phyloP scores from a whole-genome alignment of 1,284 basidiomycete genomes.

The Ustilago xerochloae region DNA sequence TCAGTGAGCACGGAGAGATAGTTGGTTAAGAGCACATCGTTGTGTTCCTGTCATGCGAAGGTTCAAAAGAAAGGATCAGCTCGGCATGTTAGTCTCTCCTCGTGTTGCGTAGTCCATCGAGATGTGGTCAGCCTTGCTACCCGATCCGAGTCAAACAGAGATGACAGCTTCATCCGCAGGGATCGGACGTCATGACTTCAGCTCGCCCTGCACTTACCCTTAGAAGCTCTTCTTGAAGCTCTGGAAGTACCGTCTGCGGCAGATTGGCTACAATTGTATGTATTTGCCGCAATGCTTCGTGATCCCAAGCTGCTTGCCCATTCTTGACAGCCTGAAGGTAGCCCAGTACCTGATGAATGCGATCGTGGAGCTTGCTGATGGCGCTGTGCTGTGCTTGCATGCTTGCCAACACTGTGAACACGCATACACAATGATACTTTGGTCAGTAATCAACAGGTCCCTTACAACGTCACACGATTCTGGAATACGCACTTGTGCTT shows the following conservation, averaged over 20 bases:
- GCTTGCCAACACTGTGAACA: constrained; percentile 80
- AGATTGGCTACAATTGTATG: constrained; percentile 82
- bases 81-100: constrained; percentile 3
- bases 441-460: background rate
- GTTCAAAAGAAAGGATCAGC: background rate
- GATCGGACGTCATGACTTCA: background rate
- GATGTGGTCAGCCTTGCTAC: background rate
- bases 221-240: constrained; percentile 51
- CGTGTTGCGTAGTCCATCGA: no score
- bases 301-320: constrained; percentile 63
- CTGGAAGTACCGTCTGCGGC: constrained; percentile 44
- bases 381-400: constrained; percentile 91
- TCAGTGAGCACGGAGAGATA: constrained; percentile 89
- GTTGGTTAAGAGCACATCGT: constrained; percentile 90
- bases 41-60: constrained; percentile 79
- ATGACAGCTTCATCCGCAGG: no score
- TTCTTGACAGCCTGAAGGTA: constrained; percentile 71
- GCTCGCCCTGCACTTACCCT: constrained; percentile 24
- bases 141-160: background rate
- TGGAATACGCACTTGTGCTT: constrained; percentile 69
- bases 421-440: background rate
- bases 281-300: constrained; percentile 83
- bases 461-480: no score
- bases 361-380: constrained; percentile 92
- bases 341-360: constrained; percentile 82